Evolutionary conservation across 257 asterid genomes (phyloP), one percentile per base, ranked within the genome.

Genomic region (Striga asiatica): DNA sequence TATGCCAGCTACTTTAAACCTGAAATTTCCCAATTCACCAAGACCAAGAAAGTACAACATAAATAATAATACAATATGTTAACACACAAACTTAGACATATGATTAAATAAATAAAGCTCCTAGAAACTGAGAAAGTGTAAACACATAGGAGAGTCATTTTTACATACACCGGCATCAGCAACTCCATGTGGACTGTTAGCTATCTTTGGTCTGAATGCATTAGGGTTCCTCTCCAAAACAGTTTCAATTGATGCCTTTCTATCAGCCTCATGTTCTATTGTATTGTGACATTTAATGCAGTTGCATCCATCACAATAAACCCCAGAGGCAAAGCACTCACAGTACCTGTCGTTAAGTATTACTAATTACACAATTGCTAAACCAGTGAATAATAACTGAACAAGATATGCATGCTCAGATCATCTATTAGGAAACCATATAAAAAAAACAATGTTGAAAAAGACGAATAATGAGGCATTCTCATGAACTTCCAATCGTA

Each of bases 261-360:
- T 78, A 24, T 64, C 68, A 14, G 60, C 77, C 60, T 80, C 93
- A 18, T 68, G 47, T 42, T 70, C 80, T 45, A 61, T 18, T 42
- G 41, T 76, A 64, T 85, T 82, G 75, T 66, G 65, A 65, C 93
- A 82, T 35, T 75, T 71, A 24, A 51, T 23, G 74, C 95, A 82
- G 62, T 74, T 76, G 67, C 95, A 85, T 38, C 85, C 85, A 67
- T 80, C 76, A 43, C 95, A 85, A 57, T 72, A 78, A 42, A 20
- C 55, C 62, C 93, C 88, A 58, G 75, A 66, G 20, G 93, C 72
- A 76, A 85, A 85, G 72, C 93, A 82, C 58, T 80, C 94, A 55
- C 93, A 85, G 64, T 82, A 82, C 82, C 93, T 85, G 81, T 56
- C 31, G 48, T 39, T 43, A 64, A 67, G 50, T 14, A 24, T 46